A percentile compares a stretch with the other conserved stretches of the same genome.
phyloP scores from a whole-genome alignment of 768 basidiomycete species.

The Amanita rimosa region DNA sequence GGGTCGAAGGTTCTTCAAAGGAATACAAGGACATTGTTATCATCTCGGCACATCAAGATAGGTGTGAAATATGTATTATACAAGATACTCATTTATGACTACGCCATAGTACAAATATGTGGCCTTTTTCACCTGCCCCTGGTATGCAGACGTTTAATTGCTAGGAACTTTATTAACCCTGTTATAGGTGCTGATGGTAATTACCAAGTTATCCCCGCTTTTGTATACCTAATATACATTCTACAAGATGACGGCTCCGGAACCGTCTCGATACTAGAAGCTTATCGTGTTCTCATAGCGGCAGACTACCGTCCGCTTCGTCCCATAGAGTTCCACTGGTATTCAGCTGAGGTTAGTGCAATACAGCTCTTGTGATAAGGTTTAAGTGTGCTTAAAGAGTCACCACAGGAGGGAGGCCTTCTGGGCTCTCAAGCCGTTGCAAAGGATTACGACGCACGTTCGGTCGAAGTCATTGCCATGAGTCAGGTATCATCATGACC shows the following conservation, averaged over 20 bases:
- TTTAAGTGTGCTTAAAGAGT: neutral
- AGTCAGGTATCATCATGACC: constrained; percentile 44
- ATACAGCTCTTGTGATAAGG: neutral
- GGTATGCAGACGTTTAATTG: constrained; percentile 29
- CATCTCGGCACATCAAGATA: constrained; percentile 78
- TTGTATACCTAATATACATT: constrained; percentile 11
- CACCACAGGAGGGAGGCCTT: constrained; percentile 62
- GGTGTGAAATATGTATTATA: constrained; percentile 24
- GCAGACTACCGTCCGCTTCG: constrained; percentile 57
- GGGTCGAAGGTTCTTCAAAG: constrained; percentile 61
- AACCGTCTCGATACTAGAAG: constrained; percentile 69
- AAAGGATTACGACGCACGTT: constrained; percentile 50
- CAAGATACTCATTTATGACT: neutral
- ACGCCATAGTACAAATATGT: constrained; percentile 50
- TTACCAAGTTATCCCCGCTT: constrained; percentile 10
- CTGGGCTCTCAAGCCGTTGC: constrained; percentile 89
- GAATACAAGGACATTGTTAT: constrained; percentile 54
- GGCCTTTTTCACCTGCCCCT: constrained; percentile 70
- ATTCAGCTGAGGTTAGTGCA: constrained; percentile 56
- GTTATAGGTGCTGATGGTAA: constrained; percentile 39
- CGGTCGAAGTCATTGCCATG: constrained; percentile 69
- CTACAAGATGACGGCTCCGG: constrained; percentile 64
- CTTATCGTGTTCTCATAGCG: constrained; percentile 59
- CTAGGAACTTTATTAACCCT: constrained; percentile 12
- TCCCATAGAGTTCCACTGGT: constrained; percentile 77